Percentiles rank a stretch among this genome's conserved stretches.
Evolutionary conservation across 805 yeast genomes (phyloP).

Genomic region (Nakazawaea populi): DNA sequence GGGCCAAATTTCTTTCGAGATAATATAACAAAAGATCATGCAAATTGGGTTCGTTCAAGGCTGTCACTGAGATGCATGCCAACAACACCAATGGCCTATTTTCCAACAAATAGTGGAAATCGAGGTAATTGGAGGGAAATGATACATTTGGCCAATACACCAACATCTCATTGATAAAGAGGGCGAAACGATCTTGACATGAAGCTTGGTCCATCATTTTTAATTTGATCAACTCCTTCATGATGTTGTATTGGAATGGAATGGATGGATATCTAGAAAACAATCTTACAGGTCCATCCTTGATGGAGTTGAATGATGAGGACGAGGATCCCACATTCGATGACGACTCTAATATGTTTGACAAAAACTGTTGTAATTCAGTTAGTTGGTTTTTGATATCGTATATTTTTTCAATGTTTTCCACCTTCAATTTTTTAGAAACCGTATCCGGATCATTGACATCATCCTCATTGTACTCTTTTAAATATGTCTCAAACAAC

Average conservation of each 20-base stretch:
- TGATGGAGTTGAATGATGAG: slow-evolving; percentile 29
- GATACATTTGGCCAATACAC: slow-evolving; percentile 45
- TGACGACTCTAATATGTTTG: slow-evolving; percentile 19
- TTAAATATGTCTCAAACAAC: slow-evolving; percentile 10
- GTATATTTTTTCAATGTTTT: slow-evolving; percentile 8
- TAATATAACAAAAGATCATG: slow-evolving; percentile 37
- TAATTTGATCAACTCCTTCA: slow-evolving; percentile 31
- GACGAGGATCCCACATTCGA: slow-evolving; percentile 15
- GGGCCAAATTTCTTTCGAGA: slow-evolving; percentile 38
- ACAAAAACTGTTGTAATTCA: slow-evolving; percentile 24
- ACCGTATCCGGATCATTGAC: neutral
- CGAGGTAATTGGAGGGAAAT: slow-evolving; percentile 26
- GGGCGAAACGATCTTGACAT: slow-evolving; percentile 26
- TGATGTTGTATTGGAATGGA: slow-evolving; percentile 28
- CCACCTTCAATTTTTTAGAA: slow-evolving; percentile 5
- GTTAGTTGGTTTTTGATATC: slow-evolving; percentile 18
- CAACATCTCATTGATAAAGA: slow-evolving; percentile 32
- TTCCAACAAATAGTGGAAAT: slow-evolving; percentile 34
- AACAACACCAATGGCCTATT: slow-evolving; percentile 37
- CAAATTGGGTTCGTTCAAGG: slow-evolving; percentile 37
- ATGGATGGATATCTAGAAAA: slow-evolving; percentile 29
- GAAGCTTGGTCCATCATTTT: slow-evolving; percentile 28
- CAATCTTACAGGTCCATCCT: slow-evolving; percentile 26
- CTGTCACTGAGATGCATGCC: slow-evolving; percentile 40
- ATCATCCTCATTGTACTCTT: neutral